Base-by-base conservation (phyloP, 1,139 yeast genomes). In the Kodamaea derodonti region DNA sequence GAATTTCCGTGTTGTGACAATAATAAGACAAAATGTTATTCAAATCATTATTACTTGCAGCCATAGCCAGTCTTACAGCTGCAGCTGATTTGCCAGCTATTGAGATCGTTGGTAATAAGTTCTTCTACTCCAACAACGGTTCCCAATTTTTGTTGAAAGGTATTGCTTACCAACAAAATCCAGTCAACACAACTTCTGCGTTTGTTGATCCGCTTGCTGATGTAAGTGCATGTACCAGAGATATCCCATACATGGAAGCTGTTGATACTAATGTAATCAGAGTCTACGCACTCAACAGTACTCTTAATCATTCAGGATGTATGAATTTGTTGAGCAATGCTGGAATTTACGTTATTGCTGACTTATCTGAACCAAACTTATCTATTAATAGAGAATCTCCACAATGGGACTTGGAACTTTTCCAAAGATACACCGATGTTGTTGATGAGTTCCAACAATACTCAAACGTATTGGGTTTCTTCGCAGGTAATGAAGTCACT, bases 401-500 rank as follows among this genome's bases (percentile, higher is more conserved):
- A 36, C 54, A 70, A 15, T 74, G 83, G 79, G 66, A 73, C 52
- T 58, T 75, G 34, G 74, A 75, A 32, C 72, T 87, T 37, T 83
- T 78, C 63, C 70, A 78, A 46, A 71, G 85, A 51, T 81, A 80
- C 60, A 73, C 80, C 37, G 74, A 83, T 16, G 83, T 84, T 30
- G 78, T 87, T 33, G 86, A 82, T 51, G 72, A 68, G 38, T 78
- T 87, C 69, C 78, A 84, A 36, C 56, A 68, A 40, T 87, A 83
- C 62, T 70, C 81, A 51, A 87, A 87, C 62, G 79, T 84, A 24
- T 69, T 87, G 41, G 96, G 95, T 14, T 86, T 84, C 68, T 86
- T 86, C 52, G 95, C 96, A 34, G 96, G 90, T 52, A 87, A 87
- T 59, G 96, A 87, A 67, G 95, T 87, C 42, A 79, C 85, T 57